These are phyloP conservation scores for Suhomyces sp. DNA, from an alignment of 805 yeast species.

Conservation along the genomic window DNA sequence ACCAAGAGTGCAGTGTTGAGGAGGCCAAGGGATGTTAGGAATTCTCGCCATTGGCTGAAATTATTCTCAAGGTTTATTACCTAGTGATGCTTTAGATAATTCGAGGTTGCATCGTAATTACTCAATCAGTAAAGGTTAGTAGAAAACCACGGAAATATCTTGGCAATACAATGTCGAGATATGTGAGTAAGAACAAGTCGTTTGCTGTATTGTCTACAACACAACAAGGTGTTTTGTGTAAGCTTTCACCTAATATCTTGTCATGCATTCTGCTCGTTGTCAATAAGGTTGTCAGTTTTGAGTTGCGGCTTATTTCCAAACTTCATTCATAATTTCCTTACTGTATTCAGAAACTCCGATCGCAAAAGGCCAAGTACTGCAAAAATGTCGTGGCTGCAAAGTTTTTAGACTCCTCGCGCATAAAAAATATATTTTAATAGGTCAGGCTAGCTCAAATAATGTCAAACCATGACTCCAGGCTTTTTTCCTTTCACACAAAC, in stretches of 20 bases:
- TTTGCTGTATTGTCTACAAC: background rate
- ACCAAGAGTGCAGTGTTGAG: background rate
- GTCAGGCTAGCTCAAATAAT: background rate
- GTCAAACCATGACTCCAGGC: background rate
- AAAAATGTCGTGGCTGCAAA: background rate
- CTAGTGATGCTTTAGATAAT: background rate
- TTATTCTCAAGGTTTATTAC: background rate
- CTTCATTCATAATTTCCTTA: background rate
- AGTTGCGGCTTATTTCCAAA: background rate
- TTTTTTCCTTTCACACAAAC: background rate
- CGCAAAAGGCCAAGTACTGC: background rate
- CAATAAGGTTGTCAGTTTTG: background rate
- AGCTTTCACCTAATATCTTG: background rate
- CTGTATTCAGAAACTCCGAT: background rate
- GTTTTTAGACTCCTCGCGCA: background rate
- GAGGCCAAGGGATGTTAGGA: background rate
- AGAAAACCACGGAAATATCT: background rate
- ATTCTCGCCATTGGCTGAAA: background rate
- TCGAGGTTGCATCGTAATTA: background rate
- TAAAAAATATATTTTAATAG: background rate
- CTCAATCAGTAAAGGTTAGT: background rate
- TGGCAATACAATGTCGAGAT: background rate
- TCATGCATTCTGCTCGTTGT: background rate
- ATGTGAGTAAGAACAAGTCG: background rate
- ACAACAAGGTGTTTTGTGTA: background rate